Evolutionary conservation across 129 eudicot species (phyloP).

Genomic region (Escallonia rubra): DNA sequence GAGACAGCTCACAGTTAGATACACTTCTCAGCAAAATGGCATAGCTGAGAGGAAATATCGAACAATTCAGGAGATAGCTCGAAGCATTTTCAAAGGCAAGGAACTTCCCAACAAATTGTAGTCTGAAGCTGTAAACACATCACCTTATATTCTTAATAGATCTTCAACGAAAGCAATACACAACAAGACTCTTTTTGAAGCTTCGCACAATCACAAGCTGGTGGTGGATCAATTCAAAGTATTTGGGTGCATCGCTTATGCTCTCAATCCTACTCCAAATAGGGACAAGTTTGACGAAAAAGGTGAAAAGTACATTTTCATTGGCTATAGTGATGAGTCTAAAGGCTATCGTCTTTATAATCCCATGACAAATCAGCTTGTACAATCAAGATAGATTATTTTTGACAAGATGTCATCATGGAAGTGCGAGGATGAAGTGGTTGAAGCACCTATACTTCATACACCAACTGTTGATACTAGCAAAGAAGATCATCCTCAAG

Average conservation of each 20-base stretch:
- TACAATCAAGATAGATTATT: neutral
- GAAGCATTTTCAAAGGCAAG: too few species aligned
- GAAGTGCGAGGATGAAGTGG: neutral
- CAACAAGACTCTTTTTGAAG: neutral
- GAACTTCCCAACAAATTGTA: too few species aligned
- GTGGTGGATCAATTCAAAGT: neutral
- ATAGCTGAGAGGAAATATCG: neutral
- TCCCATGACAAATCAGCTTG: neutral
- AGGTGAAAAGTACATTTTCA: neutral
- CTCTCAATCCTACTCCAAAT: neutral
- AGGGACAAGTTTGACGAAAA: neutral
- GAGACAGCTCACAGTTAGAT: too few species aligned
- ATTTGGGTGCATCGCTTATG: neutral
- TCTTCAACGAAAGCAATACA: too few species aligned
- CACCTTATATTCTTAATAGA: too few species aligned
- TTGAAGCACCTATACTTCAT: too few species aligned
- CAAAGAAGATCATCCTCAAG: too few species aligned
- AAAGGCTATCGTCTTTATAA: conserved; percentile 3
- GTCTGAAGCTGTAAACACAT: too few species aligned
- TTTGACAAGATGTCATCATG: neutral
- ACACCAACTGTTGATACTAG: too few species aligned
- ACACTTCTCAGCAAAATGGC: neutral
- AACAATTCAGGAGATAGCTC: neutral
- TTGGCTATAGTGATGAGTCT: conserved; percentile 3
- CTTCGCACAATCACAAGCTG: neutral